Conservation (phyloP, 169 alveolate genomes). For the Cryptosporidium sp. region DNA sequence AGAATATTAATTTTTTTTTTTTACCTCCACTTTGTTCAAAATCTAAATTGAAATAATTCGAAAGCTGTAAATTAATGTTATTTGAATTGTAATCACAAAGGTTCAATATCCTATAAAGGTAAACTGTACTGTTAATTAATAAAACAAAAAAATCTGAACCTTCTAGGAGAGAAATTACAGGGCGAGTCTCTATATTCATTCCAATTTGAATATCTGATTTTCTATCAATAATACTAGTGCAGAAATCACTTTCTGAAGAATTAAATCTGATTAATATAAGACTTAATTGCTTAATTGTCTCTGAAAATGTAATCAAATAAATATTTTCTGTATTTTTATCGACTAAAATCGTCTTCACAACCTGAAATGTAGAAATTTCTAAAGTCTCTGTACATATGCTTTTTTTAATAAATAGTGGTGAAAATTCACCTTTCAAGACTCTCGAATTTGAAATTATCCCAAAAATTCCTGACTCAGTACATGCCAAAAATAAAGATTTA, state of each 20-base stretch:
- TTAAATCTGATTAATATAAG: neutral
- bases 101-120: constrained; percentile 24
- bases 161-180: constrained; percentile 7
- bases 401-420: constrained; percentile 15
- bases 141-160: neutral
- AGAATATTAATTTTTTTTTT: neutral
- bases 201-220: neutral
- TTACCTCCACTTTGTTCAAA: neutral
- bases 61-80: neutral
- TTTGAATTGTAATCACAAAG: neutral
- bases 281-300: neutral
- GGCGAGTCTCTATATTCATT: neutral
- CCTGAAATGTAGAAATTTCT: neutral
- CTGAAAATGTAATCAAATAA: constrained; percentile 18
- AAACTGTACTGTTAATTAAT: constrained; percentile 4
- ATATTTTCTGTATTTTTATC: neutral
- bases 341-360: neutral
- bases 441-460: neutral
- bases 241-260: neutral
- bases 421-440: neutral
- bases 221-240: neutral
- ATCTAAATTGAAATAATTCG: neutral
- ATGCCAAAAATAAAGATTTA: neutral
- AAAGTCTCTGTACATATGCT: neutral
- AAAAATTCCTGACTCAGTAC: constrained; percentile 8